These are phyloP conservation scores for Kodamaea neixiangensis DNA, from an alignment of 805 yeast species.

Conservation along the genomic window DNA sequence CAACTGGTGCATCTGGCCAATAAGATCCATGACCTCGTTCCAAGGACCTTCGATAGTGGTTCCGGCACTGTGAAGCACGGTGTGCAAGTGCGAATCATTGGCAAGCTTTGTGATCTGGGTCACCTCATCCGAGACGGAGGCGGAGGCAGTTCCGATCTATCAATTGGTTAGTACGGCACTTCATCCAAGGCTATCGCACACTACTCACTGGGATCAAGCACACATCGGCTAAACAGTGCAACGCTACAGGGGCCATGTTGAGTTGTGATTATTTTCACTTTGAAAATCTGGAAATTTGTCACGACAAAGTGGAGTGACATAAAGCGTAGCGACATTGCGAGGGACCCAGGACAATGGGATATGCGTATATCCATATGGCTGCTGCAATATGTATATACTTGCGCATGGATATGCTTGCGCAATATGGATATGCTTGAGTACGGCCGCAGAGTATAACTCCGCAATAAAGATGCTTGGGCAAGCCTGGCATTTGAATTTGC, in stretches of 20 bases:
- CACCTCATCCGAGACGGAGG: conserved; percentile 82
- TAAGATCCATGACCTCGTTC: conserved; percentile 78
- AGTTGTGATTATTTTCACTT: not conserved
- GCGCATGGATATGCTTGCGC: too few species aligned
- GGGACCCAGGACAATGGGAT: too few species aligned
- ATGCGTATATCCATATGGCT: too few species aligned
- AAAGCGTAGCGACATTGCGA: not conserved
- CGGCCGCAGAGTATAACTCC: too few species aligned
- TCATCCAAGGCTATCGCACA: not conserved
- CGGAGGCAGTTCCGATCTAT: conserved; percentile 72
- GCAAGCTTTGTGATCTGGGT: conserved; percentile 68
- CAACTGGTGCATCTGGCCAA: conserved; percentile 74
- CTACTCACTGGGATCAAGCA: conserved; percentile 76
- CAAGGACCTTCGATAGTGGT: conserved; percentile 93
- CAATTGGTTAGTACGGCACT: conserved; percentile 8
- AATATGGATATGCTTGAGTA: too few species aligned
- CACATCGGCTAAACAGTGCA: conserved; percentile 80
- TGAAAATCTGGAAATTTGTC: not conserved
- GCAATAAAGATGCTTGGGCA: too few species aligned
- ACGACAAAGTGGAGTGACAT: not conserved
- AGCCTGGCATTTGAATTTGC: too few species aligned
- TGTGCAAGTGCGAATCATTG: conserved; percentile 59
- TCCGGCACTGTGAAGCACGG: conserved; percentile 86
- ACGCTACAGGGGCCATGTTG: conserved; percentile 9
- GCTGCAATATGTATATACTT: too few species aligned